phyloP scores from a whole-genome alignment of 345 rosid species.

The Hibiscus trionum region DNA sequence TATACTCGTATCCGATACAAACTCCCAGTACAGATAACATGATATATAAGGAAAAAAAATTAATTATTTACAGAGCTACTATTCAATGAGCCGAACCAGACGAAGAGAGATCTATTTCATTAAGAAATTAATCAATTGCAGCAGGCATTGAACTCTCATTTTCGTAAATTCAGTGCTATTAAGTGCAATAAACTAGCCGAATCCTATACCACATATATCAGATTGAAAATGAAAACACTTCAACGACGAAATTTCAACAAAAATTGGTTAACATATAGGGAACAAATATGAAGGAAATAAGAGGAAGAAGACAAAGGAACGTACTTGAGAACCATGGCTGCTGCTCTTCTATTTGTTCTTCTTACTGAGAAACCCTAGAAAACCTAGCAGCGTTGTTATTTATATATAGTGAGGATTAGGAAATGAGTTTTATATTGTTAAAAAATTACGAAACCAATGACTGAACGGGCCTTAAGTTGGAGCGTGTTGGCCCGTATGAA shows the following conservation, averaged over 20 bases:
- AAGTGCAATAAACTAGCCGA: neutral
- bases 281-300: neutral
- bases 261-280: neutral
- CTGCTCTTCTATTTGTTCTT: neutral
- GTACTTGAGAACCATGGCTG: slow-evolving; percentile 48
- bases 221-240: neutral
- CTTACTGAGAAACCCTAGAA: neutral
- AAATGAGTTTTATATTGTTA: neutral
- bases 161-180: neutral
- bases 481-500: neutral
- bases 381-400: slow-evolving; percentile 3
- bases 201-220: neutral
- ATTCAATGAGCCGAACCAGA: neutral
- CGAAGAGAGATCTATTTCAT: neutral
- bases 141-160: neutral
- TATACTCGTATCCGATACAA: too few species aligned
- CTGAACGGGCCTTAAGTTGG: neutral
- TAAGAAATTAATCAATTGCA: neutral
- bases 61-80: too few species aligned
- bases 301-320: neutral
- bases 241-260: neutral
- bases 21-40: too few species aligned
- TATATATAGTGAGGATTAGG: neutral
- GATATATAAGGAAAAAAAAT: too few species aligned
- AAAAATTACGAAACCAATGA: neutral